Base-by-base conservation (phyloP, 2,329 filamentous ascomycete species). In the Colletotrichum sp. region DNA sequence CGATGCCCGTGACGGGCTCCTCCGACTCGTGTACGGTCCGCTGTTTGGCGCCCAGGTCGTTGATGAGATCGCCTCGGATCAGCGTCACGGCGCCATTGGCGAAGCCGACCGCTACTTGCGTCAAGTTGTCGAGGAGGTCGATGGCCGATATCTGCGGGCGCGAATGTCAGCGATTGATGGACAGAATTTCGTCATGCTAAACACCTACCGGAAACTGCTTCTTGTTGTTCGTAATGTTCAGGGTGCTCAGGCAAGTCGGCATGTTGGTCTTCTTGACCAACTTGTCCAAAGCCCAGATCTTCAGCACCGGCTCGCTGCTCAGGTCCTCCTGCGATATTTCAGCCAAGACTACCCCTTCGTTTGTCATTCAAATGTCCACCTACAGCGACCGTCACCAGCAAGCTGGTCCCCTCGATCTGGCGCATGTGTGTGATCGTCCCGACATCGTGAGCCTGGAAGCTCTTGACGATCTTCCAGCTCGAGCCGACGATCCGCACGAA, bases 281-380 rank as follows among this genome's bases (percentile, higher is more conserved):
- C 85, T 96, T 97, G 83, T 98, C 96, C 79, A 99, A 88, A 26
- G 95, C 96, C 97, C 97, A 99, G n/a, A 98, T 96, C 84, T 98
- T 98, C 75, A 99, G 86, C 24, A 96, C 90, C 0, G 97, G 96
- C 80, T 98, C 96, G 80, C 91, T 94, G 52, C 94, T 94, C 68
- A 98, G 87, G 81, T 98, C 96, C 85, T 99, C 97, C 85, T 94
- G 83, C 24, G 9, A 13, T 10, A 7, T 24, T 21, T 73, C 32
- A 71, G 43, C 26, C 12, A 52, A 7, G 24, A 28, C 16, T 8
- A 58, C 58, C 21, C 21, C 18, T 16, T 14, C 10, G 13, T 4
- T 5, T 3, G 7, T 13, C 36, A 56, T 9, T 2, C 10, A 6
- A n/a, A 30, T 3, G 7, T 65, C 62, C 21, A 76, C 76, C 61